A percentile compares a stretch with the other conserved stretches of the same genome.
These are phyloP conservation scores for Inonotus hispidus DNA, from an alignment of 1,284 basidiomycete genomes.

Conservation along the genomic window DNA sequence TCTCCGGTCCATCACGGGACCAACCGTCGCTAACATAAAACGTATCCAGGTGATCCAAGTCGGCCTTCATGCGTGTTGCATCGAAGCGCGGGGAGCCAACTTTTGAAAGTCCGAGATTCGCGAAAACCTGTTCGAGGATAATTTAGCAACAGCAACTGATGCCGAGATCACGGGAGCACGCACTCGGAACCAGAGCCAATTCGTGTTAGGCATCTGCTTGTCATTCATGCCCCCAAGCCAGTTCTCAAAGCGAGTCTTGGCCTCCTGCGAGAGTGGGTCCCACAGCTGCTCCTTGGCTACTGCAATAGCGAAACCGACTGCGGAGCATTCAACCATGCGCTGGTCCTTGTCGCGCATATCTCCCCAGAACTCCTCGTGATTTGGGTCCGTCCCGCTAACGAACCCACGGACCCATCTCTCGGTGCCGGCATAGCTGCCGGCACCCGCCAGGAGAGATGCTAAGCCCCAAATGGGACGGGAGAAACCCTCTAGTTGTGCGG, in stretches of 20 bases:
- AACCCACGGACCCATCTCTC: conserved; percentile 64
- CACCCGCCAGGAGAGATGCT: conserved; percentile 59
- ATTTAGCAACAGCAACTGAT: conserved; percentile 3
- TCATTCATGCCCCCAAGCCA: conserved; percentile 75
- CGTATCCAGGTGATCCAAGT: conserved; percentile 73
- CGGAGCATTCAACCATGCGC: conserved; percentile 78
- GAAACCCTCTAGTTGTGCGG: conserved; percentile 73
- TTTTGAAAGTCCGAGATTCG: conserved; percentile 66
- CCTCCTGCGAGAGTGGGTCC: conserved; percentile 50
- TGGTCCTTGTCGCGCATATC: conserved; percentile 71
- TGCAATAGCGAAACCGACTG: conserved; percentile 67
- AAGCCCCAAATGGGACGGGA: conserved; percentile 75
- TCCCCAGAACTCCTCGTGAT: conserved; percentile 69
- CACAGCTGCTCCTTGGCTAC: conserved; percentile 62
- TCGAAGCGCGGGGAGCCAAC: conserved; percentile 57
- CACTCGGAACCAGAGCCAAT: conserved; percentile 80
- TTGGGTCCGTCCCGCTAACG: conserved; percentile 59
- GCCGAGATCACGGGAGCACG: conserved; percentile 19
- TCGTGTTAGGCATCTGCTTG: conserved; percentile 70
- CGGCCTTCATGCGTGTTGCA: conserved; percentile 58
- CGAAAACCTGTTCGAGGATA: conserved; percentile 47
- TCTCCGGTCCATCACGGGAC: conserved; percentile 74
- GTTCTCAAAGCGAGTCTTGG: conserved; percentile 52
- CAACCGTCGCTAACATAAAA: conserved; percentile 75
- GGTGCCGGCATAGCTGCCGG: conserved; percentile 48